Evolutionary conservation across 352 stramenopile species (phyloP), one percentile per base, ranked within the genome.

Genomic region (Globisporangium ultimum): DNA sequence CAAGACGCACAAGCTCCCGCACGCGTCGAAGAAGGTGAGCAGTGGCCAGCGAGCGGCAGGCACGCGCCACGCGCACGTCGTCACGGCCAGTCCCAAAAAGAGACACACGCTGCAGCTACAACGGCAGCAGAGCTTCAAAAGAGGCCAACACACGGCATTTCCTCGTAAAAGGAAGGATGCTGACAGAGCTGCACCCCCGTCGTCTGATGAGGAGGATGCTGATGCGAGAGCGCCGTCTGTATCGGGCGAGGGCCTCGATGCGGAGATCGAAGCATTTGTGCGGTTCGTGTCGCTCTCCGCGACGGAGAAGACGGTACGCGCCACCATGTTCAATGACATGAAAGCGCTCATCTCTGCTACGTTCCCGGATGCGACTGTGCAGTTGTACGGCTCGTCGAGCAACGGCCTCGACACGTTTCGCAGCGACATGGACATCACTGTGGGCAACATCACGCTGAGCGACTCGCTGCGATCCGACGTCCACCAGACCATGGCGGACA

Each of bases 321-420:
- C 28, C 7, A 61, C 55, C 1, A 58, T 80, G 24, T 86, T 89
- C 34, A 24, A 65, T 5, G 79, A 88, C 41, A 58, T 91, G 22
- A 55, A 68, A 11, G 50, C 64, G 20, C 53, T 89, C 34, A 75
- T 91, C 36, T 54, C 43, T 18, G 50, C 61, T 8, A 58, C 65
- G 0, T 91, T 87, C 50, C 64, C 71, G 22, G 49, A 58, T 17
- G 77, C 79, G 0, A 71, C 61, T 0, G 78, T 91, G 24, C 62
- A 84, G 50, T 65, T 89, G 18, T 91, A 89, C 53, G 82, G 82
- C 10, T 91, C 82, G 14, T 91, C 79, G 10, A 88, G 71, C 47
- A 88, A 74, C 12, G 78, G 79, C 0, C 60, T 91, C 20, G 79
- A 89, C 50, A 91, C 79, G 6, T 91, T 91, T 53, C 74, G 82